Evolutionary conservation across 2,329 filamentous ascomycete species (phyloP).

Genomic region (Fusarium haematococcum): DNA sequence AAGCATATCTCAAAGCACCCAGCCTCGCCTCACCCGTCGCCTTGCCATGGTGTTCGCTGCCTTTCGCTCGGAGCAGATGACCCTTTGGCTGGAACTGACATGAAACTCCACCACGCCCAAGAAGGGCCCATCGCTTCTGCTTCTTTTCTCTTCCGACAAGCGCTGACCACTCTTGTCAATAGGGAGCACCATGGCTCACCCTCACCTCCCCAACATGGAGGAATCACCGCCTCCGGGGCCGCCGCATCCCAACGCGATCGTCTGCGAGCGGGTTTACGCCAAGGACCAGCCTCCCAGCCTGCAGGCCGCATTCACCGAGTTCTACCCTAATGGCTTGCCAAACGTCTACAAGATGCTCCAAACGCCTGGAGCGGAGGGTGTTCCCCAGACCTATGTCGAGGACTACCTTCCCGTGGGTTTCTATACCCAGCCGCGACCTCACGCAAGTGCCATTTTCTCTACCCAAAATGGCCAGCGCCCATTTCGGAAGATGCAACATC

Average conservation of each 20-base stretch:
- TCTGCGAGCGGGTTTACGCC: slow-evolving; percentile 38
- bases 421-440: slow-evolving; percentile 49
- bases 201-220: slow-evolving; percentile 6
- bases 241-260: slow-evolving; percentile 24
- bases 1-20: background rate
- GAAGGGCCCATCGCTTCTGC: background rate
- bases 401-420: slow-evolving; percentile 52
- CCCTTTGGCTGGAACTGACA: background rate
- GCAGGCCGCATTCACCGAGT: slow-evolving; percentile 43
- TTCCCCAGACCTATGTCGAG: slow-evolving; percentile 49
- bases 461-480: slow-evolving; percentile 47
- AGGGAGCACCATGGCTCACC: slow-evolving; percentile 32
- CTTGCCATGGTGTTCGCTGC: background rate
- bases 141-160: background rate
- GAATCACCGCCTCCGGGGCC: slow-evolving; percentile 19
- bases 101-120: background rate
- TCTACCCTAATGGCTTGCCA: slow-evolving; percentile 53
- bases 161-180: slow-evolving; percentile 17
- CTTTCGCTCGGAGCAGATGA: background rate
- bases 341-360: slow-evolving; percentile 50
- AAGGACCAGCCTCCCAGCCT: slow-evolving; percentile 40
- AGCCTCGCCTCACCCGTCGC: background rate
- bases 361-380: slow-evolving; percentile 37
- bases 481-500: slow-evolving; percentile 47
- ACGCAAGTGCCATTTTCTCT: slow-evolving; percentile 54